Conservation (phyloP, 192 early-diverging fungal genomes). For the Entomortierella parvispora region DNA sequence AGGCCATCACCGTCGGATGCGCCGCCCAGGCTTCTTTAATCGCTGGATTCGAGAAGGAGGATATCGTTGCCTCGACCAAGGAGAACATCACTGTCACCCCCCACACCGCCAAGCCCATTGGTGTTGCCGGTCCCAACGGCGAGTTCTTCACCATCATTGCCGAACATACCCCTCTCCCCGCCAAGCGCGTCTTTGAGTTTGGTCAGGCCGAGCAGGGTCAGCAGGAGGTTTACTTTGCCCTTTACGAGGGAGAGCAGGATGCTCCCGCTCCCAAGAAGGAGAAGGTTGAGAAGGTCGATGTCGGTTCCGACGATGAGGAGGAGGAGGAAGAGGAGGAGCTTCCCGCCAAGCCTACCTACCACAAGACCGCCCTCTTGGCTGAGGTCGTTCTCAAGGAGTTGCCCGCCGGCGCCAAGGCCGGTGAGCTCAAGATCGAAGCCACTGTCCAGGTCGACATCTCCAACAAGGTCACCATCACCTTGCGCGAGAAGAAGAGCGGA, state of each 20-base stretch:
- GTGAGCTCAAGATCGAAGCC: slow-evolving; percentile 60
- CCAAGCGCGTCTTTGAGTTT: slow-evolving; percentile 80
- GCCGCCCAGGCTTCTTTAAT: slow-evolving; percentile 89
- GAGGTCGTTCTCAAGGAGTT: slow-evolving; percentile 73
- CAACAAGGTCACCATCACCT: slow-evolving; percentile 58
- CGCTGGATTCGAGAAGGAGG: slow-evolving; percentile 68
- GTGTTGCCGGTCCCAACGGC: slow-evolving; percentile 76
- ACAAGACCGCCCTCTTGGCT: slow-evolving; percentile 64
- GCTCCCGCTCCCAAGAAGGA: slow-evolving; percentile 52
- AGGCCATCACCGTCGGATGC: slow-evolving; percentile 91
- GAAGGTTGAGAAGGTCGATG: slow-evolving; percentile 57
- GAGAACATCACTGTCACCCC: slow-evolving; percentile 62
- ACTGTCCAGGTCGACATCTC: slow-evolving; percentile 60
- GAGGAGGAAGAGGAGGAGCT: slow-evolving; percentile 65
- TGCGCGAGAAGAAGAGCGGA: slow-evolving; percentile 62
- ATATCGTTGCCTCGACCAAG: slow-evolving; percentile 63
- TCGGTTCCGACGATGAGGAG: slow-evolving; percentile 59
- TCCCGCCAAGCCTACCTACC: slow-evolving; percentile 47
- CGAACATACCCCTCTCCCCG: slow-evolving; percentile 87
- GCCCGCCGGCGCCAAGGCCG: slow-evolving; percentile 59
- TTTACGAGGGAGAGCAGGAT: slow-evolving; percentile 84
- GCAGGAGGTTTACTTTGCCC: slow-evolving; percentile 78
- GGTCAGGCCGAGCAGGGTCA: slow-evolving; percentile 71
- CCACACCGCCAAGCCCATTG: slow-evolving; percentile 79
- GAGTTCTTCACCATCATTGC: slow-evolving; percentile 84